Evolutionary conservation across 1,284 basidiomycete genomes (phyloP), one percentile per base, ranked within the genome.

Genomic region (Schizopora paradoxa): DNA sequence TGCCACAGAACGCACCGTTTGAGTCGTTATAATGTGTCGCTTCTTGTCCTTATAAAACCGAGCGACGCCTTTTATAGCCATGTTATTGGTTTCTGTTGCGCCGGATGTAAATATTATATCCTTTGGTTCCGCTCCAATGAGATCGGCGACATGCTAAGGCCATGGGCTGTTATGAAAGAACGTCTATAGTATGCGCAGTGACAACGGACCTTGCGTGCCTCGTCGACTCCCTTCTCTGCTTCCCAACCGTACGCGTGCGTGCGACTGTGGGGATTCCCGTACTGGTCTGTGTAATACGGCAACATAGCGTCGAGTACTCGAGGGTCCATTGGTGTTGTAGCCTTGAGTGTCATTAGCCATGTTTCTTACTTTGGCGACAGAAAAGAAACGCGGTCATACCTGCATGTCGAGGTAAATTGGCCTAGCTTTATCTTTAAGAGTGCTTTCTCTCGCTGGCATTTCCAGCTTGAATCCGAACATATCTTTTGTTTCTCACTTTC

Each of bases 201-300:
- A n/a, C n/a, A n/a, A 58, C 71, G 43, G 47, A 81, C 90, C 73
- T 86, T 82, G 46, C 95, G 81, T 5, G 91, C 94, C 56, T 86
- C 81, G 63, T 99, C 95, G 4, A 97, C 90, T 0, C 86, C 94
- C 57, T 86, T 76, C 62, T 99, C 96, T 5, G 95, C 91, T 66
- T 99, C 96, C 96, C 96, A 99, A 5, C 96, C 96, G 65, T 98
- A 99, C 0, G 95, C 92, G 65, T 99, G 96, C 23, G 96, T 99
- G 49, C 94, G 82, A 60, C 91, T 95, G 61, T 99, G 96, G 6
- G 96, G 96, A 68, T 99, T 99, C 5, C 96, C 96, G 61, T 88
- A 99, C 65, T 94, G 91, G 65, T 99, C 92, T 11, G 95, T 96
- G 57, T 94, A 72, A 66, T 81, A 97, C 0, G 96, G 96, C 44